Conservation (phyloP, 2,329 filamentous ascomycete genomes). For the Pyrenophora teres region DNA sequence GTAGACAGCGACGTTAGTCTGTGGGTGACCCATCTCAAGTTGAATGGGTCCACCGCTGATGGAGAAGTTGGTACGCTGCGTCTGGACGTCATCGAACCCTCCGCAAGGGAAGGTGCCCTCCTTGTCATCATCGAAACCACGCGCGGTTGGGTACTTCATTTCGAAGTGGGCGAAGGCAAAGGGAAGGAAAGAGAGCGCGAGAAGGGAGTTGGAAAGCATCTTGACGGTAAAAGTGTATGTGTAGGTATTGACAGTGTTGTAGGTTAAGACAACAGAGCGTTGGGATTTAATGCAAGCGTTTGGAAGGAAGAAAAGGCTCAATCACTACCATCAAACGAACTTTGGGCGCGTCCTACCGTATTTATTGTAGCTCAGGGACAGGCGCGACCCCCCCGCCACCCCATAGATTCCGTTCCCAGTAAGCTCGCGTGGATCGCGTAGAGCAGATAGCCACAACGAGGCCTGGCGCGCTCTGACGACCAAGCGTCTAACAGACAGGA, state of each 20-base stretch:
- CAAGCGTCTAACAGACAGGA: constrained; percentile 20
- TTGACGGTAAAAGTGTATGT: constrained; percentile 11
- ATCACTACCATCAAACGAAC: background rate
- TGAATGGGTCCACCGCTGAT: constrained; percentile 57
- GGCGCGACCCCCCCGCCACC: constrained; percentile 21
- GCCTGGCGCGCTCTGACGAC: constrained; percentile 15
- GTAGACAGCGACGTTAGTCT: constrained; percentile 59
- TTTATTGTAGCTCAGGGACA: constrained; percentile 32
- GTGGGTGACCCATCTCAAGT: constrained; percentile 58
- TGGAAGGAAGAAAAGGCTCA: constrained; percentile 1
- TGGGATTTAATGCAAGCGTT: background rate
- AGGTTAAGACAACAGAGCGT: background rate
- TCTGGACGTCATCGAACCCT: constrained; percentile 51
- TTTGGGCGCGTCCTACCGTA: constrained; percentile 27
- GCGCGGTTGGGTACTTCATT: constrained; percentile 57
- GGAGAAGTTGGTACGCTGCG: constrained; percentile 56
- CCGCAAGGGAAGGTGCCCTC: constrained; percentile 58
- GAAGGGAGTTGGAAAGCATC: constrained; percentile 42
- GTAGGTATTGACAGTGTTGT: constrained; percentile 2
- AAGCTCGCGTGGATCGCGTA: constrained; percentile 28
- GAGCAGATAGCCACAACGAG: constrained; percentile 20
- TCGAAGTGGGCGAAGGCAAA: constrained; percentile 61
- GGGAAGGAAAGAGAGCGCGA: constrained; percentile 51
- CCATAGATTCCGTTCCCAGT: constrained; percentile 33
- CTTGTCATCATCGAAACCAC: constrained; percentile 56